Conservation (phyloP, 768 basidiomycete genomes). For the Lanmaoa rubissima region DNA sequence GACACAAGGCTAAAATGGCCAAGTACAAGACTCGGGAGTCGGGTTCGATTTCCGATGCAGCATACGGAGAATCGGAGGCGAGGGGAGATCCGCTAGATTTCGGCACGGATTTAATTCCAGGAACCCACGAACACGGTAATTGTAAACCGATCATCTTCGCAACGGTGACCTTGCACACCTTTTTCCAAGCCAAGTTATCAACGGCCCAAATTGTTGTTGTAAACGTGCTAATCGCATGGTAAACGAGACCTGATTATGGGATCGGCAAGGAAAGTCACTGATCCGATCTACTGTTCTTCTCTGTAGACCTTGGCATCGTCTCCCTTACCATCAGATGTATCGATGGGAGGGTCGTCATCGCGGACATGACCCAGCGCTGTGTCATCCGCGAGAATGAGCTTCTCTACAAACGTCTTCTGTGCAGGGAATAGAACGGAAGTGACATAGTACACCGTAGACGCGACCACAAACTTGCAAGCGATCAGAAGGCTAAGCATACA, state of each 20-base stretch:
- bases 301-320: neutral
- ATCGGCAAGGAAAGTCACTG: constrained; percentile 10
- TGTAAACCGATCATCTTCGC: constrained; percentile 11
- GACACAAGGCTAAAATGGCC: neutral
- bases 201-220: neutral
- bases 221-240: neutral
- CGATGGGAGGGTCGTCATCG: neutral
- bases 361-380: neutral
- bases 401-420: constrained; percentile 25
- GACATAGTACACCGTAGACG: constrained; percentile 26
- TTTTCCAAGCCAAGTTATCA: neutral
- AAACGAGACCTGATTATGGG: neutral
- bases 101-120: neutral
- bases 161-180: constrained; percentile 9
- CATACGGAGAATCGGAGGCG: neutral
- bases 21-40: constrained; percentile 1
- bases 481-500: neutral
- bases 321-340: neutral
- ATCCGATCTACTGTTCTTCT: constrained; percentile 4
- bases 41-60: constrained; percentile 9
- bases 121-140: neutral
- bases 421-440: constrained; percentile 28
- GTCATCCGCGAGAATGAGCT: constrained; percentile 25
- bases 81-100: constrained; percentile 7
- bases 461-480: constrained; percentile 20